Base-by-base conservation (phyloP, 2,329 filamentous ascomycete genomes). In the Neopestalotiopsis clavispora region DNA sequence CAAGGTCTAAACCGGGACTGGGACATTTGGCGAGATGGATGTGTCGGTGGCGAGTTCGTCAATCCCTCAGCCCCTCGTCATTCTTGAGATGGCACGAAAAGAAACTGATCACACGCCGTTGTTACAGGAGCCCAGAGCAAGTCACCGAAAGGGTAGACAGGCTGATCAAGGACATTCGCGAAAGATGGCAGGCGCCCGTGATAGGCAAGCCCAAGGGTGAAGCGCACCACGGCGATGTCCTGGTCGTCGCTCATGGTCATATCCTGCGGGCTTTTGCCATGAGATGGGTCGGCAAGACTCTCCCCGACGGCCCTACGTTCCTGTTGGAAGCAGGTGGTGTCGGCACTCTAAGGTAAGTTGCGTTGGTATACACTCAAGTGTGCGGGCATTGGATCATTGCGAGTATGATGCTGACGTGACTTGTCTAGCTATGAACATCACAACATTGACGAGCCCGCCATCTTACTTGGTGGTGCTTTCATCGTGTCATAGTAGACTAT, bases 1-100 rank as follows among this genome's bases (percentile, higher is more conserved):
- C 83, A 89, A 69, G 92, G 92, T 7, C 82, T 87, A 23, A 72
- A 83, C 56, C 85, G 83, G 4, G 79, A 81, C 30, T 97, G 94
- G 94, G 92, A 96, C 81, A 97, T 97, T 72, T 97, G 94, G 94
- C 85, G 84, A n/a, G 94, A 97, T 77, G 94, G 94, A 0, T 97
- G 94, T 80, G 92, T 91, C 1, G 92, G 91, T 3, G 94, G 94
- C 78, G 94, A 97, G 91, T 86, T 28, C 28, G 63, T 65, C 9
- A 17, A 32, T 28, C 20, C 12, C 20, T 23, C 5, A 0, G 7
- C 56, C 49, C 20, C 23, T 28, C 23, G 23, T 28, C 23, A 28
- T 28, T 28, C 23, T 28, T 28, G 23, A 28, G 23, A 28, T 28
- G 23, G 23, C 23, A 28, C 23, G 23, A 28, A 28, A 28, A 28